These are phyloP conservation scores for Wallacemonas collosoma DNA, from an alignment of 208 protist species.

Conservation along the genomic window DNA sequence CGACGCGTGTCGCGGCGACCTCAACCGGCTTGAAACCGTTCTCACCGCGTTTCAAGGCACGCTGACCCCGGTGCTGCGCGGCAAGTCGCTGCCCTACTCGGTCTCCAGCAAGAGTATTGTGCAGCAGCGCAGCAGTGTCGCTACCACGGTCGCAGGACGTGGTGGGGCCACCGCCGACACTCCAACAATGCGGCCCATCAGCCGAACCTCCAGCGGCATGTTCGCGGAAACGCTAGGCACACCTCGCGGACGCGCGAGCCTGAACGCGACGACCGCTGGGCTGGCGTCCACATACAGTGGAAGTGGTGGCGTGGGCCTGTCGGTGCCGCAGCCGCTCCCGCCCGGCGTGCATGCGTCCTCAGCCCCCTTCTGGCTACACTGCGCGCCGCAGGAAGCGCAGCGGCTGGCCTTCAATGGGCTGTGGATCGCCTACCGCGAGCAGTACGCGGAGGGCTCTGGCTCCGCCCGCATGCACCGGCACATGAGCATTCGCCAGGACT, in stretches of 20 bases:
- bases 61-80: constrained; percentile 59
- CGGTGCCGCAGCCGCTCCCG: constrained; percentile 15
- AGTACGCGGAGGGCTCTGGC: constrained; percentile 37
- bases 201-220: constrained; percentile 1
- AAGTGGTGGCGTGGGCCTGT: constrained; percentile 19
- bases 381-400: constrained; percentile 66
- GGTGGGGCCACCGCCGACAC: constrained; percentile 5
- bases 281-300: too few relatives aligned
- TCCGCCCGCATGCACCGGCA: constrained; percentile 46
- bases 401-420: constrained; percentile 51
- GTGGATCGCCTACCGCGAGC: constrained; percentile 60
- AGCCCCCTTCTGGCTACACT: constrained; percentile 54
- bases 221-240: constrained; percentile 9
- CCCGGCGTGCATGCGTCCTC: constrained; percentile 18
- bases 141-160: background rate
- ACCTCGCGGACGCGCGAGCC: constrained; percentile 18
- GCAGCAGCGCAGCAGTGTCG: constrained; percentile 24
- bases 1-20: constrained; percentile 54
- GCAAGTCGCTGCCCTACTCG: constrained; percentile 33
- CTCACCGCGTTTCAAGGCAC: constrained; percentile 51
- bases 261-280: background rate
- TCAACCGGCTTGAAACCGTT: constrained; percentile 39
- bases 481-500: constrained; percentile 48
- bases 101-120: constrained; percentile 4
- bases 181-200: constrained; percentile 8